Conservation (phyloP, 495 filamentous ascomycete genomes). For the Podospora bellae-mahoneyi region DNA sequence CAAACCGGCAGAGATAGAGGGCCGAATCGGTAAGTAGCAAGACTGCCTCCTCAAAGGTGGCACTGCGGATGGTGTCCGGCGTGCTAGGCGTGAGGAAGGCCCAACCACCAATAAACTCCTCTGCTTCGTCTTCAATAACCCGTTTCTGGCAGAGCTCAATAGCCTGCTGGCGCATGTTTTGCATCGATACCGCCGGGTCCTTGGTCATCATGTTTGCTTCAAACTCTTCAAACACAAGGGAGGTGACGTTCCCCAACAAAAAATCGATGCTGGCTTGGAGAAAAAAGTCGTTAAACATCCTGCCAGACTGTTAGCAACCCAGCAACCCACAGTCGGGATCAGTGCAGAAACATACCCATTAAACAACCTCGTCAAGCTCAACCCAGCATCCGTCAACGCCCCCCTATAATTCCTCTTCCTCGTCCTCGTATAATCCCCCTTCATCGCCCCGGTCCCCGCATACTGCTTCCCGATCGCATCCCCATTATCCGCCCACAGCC, state of each 20-base stretch:
- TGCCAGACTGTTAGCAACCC: conserved; percentile 38
- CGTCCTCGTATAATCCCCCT: conserved; percentile 92
- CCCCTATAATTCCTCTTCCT: conserved; percentile 87
- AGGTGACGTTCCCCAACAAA: conserved; percentile 81
- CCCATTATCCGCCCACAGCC: conserved; percentile 91
- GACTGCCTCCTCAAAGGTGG: conserved; percentile 79
- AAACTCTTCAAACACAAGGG: conserved; percentile 83
- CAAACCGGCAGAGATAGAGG: conserved; percentile 82
- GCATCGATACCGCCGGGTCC: conserved; percentile 82
- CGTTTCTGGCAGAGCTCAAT: conserved; percentile 83
- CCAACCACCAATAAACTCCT: conserved; percentile 85
- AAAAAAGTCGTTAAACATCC: conserved; percentile 95
- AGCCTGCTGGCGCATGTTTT: conserved; percentile 77
- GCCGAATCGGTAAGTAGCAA: conserved; percentile 80
- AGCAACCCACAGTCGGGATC: too few relatives aligned
- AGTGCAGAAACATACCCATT: conserved; percentile 45
- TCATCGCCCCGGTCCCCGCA: conserved; percentile 87
- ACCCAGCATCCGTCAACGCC: conserved; percentile 84
- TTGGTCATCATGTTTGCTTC: conserved; percentile 81
- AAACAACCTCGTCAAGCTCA: conserved; percentile 73
- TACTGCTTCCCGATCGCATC: conserved; percentile 72
- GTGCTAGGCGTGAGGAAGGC: conserved; percentile 56
- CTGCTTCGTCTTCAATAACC: conserved; percentile 74
- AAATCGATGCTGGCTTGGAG: conserved; percentile 93
- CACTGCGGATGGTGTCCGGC: conserved; percentile 63